These are phyloP conservation scores for Stenogyne calaminthoides DNA, from an alignment of 305 asterid genomes.

Conservation along the genomic window DNA sequence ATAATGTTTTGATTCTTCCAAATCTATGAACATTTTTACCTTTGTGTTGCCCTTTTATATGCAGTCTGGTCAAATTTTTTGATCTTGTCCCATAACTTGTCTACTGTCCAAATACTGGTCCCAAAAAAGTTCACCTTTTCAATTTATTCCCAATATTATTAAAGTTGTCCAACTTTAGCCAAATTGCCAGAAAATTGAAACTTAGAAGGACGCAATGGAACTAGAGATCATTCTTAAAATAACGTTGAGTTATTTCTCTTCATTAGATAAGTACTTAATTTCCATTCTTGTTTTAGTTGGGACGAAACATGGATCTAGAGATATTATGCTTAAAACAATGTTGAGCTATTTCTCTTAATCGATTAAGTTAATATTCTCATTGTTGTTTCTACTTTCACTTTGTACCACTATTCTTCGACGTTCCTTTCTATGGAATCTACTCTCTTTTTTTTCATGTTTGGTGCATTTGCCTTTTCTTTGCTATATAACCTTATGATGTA, in stretches of 20 bases:
- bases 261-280: background rate
- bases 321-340: background rate
- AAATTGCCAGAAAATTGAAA: background rate
- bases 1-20: conserved; percentile 9
- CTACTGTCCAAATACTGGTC: no score
- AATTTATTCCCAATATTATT: no score
- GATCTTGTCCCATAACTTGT: background rate
- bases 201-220: background rate
- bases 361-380: background rate
- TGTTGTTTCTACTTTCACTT: background rate
- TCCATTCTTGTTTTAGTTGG: background rate
- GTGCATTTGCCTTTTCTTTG: background rate
- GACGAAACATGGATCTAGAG: background rate
- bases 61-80: background rate
- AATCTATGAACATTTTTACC: conserved; percentile 9
- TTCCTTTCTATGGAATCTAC: no score
- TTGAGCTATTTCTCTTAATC: background rate
- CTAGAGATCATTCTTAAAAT: background rate
- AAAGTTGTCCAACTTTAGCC: no score
- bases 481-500: background rate
- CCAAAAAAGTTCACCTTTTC: no score
- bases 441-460: no score
- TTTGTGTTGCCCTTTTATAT: background rate
- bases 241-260: background rate
- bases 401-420: conserved; percentile 18